Base-by-base conservation (phyloP, 495 filamentous ascomycete species). In the Xylaria scruposa region DNA sequence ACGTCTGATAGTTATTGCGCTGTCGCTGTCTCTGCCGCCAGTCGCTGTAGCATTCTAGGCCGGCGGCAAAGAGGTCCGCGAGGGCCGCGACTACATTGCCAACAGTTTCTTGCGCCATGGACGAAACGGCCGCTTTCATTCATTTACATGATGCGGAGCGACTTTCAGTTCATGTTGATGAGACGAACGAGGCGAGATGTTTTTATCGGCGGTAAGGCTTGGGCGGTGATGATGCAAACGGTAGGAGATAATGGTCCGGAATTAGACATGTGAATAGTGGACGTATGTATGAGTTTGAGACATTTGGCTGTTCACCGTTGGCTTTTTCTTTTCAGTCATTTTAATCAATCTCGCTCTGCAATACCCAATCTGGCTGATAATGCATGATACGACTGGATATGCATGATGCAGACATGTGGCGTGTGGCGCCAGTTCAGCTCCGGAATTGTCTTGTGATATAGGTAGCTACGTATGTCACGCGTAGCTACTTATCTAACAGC, bases 81-180 rank as follows among this genome's bases (percentile, higher is more conserved):
- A 83, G 70, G 69, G 73, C 75, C 40, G 77, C 71, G 47, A 83
- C 76, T 58, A 80, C 68, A 49, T 67, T 72, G 70, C 75, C 72
- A 13, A 81, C 79, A n/a, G 78, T 78, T 58, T 72, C 72, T 53
- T 76, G 76, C 64, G 79, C 78, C 77, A 79, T 82, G 19, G 10
- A 65, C 44, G 44, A 65, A 21, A 36, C 7, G 44, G 29, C 12
- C 63, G 26, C 26, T 56, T 60, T 21, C 65, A 67, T 29, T 19
- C 2, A 44, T 67, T 44, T 29, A 49, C 65, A 67, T 67, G 33
- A 10, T 38, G 4, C 19, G 49, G 29, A 24, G 49, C 49, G n/a
- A 21, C n/a, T 29, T 9, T 67, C 63, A 29, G 24, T 53, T 67
- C 46, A 44, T 44, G 3, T 38, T 31, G 38, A 60, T 7, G 10